These are phyloP conservation scores for Fraxinus angustifolia DNA, from an alignment of 305 asterid species.

Conservation along the genomic window DNA sequence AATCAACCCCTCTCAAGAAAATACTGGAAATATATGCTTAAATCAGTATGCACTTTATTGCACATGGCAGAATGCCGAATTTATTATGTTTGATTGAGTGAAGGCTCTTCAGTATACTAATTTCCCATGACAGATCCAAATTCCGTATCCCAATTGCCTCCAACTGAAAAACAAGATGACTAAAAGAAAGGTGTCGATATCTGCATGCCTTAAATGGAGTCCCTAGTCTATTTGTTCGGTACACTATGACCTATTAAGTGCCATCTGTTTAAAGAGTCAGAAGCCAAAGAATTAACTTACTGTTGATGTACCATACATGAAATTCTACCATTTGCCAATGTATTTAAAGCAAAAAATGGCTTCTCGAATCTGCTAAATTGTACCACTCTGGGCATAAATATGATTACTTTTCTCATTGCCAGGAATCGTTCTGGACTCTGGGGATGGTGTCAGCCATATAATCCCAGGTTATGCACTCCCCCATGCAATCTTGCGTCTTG, in stretches of 20 bases:
- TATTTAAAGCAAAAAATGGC: not conserved
- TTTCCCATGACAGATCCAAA: not conserved
- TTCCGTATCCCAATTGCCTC: not conserved
- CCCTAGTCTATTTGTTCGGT: not conserved
- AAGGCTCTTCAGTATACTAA: not conserved
- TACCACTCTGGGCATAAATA: not conserved
- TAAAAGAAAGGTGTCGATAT: not conserved
- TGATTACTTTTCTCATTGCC: not conserved
- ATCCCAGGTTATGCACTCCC: constrained; percentile 76
- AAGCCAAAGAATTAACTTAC: not conserved
- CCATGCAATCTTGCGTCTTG: constrained; percentile 72
- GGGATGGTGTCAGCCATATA: constrained; percentile 74
- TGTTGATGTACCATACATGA: not conserved
- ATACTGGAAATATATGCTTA: not conserved
- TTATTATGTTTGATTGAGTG: not conserved
- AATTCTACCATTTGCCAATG: not conserved
- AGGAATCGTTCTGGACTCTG: constrained; percentile 78
- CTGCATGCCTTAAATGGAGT: not conserved
- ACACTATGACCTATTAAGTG: not conserved
- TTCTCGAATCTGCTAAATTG: not conserved
- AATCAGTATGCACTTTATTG: not conserved
- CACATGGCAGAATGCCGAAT: not conserved
- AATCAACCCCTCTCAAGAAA: not conserved
- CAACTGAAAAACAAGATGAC: not conserved
- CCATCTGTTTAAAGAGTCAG: not conserved